phyloP scores from a whole-genome alignment of 495 filamentous ascomycete genomes.

The Copromyces sp. region DNA sequence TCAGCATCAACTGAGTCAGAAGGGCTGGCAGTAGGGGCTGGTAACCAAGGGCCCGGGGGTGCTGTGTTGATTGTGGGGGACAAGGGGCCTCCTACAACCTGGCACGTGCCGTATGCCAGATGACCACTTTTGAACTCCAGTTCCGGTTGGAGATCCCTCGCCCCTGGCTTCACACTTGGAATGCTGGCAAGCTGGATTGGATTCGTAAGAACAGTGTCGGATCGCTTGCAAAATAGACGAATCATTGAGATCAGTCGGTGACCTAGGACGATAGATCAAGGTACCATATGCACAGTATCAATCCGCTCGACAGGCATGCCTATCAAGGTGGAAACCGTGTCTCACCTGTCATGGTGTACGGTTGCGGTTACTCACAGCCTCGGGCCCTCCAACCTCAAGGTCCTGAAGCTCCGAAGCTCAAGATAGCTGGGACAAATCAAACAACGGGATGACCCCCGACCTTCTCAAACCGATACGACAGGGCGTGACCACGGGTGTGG shows the following conservation, averaged over 20 bases:
- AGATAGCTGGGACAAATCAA: not conserved
- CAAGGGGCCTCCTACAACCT: not conserved
- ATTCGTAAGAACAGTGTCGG: not conserved
- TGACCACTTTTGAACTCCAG: constrained; percentile 9
- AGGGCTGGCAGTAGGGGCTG: not conserved
- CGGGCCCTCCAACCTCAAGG: not conserved
- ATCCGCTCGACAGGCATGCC: not conserved
- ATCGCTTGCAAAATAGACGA: not conserved
- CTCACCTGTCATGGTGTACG: not conserved
- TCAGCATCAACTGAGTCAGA: not conserved
- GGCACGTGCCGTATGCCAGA: constrained; percentile 11
- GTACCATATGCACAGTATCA: not conserved
- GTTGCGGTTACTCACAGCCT: not conserved
- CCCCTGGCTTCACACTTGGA: constrained; percentile 3
- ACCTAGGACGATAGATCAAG: not conserved
- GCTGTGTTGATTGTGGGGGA: not conserved
- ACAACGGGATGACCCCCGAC: not conserved
- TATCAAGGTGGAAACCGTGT: not conserved
- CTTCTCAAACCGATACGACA: not conserved
- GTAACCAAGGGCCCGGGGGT: not conserved
- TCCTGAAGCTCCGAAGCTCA: not conserved
- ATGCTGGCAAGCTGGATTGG: constrained; percentile 4
- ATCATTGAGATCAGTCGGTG: not conserved
- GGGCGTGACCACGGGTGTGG: not conserved
- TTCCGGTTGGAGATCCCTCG: constrained; percentile 5